These are phyloP conservation scores for Phytophthora lateralis DNA, from an alignment of 352 stramenopile species.

Conservation along the genomic window DNA sequence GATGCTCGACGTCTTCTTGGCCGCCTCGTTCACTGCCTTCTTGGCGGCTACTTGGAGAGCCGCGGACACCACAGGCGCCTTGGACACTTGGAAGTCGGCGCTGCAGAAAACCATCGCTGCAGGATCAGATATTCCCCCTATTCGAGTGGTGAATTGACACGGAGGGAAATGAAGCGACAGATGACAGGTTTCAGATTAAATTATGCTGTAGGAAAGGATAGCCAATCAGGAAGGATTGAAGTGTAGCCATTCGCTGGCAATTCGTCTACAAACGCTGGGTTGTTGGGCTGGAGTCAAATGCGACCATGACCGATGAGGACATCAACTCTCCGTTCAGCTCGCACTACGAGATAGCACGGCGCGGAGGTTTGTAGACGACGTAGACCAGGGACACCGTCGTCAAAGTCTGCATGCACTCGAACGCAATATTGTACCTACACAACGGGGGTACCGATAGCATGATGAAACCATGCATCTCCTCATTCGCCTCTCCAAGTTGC, in stretches of 20 bases:
- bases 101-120: conserved; percentile 52
- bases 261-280: too few relatives aligned
- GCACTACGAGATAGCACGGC: too few relatives aligned
- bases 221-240: neutral
- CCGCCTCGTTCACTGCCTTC: conserved; percentile 58
- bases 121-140: conserved; percentile 5
- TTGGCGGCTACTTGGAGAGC: conserved; percentile 48
- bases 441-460: too few relatives aligned
- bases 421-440: too few relatives aligned
- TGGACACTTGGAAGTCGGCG: conserved; percentile 69
- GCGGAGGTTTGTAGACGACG: too few relatives aligned
- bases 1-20: conserved; percentile 59
- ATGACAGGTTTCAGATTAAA: neutral
- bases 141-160: conserved; percentile 13
- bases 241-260: neutral
- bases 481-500: too few relatives aligned
- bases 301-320: too few relatives aligned
- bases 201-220: neutral
- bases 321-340: too few relatives aligned
- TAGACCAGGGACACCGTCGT: too few relatives aligned
- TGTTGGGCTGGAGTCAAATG: too few relatives aligned
- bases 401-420: too few relatives aligned
- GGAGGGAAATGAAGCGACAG: neutral
- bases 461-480: too few relatives aligned
- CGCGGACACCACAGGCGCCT: conserved; percentile 48